Evolutionary conservation across 306 rosid species (phyloP), one percentile per base, ranked within the genome.

Genomic region (Heteromeles arbutifolia): DNA sequence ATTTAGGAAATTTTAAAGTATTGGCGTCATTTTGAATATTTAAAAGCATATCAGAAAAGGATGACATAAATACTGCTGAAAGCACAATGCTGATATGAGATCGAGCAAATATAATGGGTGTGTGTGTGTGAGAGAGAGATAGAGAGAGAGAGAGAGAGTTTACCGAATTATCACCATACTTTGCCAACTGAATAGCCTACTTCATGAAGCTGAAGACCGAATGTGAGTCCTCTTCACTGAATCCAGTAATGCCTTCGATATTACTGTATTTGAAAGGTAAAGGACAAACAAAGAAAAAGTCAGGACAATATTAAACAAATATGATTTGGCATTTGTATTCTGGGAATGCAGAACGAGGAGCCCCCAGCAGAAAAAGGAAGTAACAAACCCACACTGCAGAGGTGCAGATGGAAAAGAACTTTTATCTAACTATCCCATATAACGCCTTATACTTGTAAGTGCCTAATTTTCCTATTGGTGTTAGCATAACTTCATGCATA

Each of bases 171-270:
- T 81, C 32, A 26, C 37, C 76, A 67, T 83, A 87, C 50, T 84
- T 88, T 70, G 96, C 93, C 84, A 95, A 74, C 76, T 95, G 86
- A 63, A 95, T 74, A 61, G 93, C 90, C 54, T 83, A 76, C 59
- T 77, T 85, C 90, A 92, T 92, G 83, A 85, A 95, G 84, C 82
- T 80, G 57, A 86, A 81, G 77, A 95, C 79, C 29, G 85, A 79
- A 61, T 72, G 83, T 0, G 90, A 75, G 65, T 92, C 91, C 82
- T 84, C 93, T 77, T 85, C 84, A 6, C 78, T 73, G 83, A 95
- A 92, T 73, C 97, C 99, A 59, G 92, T 82, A 77, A 95, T 89
- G 78, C 99, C 99, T 72, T 92, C 93, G 71, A 92, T 88, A 74
- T 73, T 86, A 78, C 99, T 92, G 91, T 54, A 76, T 76, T 80